Conservation (phyloP, 257 asterid species). For the Lycium barbarum region DNA sequence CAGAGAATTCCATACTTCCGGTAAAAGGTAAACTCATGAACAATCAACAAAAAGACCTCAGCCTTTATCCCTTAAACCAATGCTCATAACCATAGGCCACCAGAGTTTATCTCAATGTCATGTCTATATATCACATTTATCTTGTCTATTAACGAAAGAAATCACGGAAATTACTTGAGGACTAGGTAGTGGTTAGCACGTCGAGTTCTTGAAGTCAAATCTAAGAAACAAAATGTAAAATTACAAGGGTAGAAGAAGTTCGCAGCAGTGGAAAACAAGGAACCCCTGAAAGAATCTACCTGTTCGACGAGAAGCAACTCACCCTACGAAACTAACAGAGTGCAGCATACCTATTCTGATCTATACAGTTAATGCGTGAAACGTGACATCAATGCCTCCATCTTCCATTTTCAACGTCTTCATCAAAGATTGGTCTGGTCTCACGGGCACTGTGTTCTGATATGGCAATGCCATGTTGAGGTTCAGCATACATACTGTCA, state of each 20-base stretch:
- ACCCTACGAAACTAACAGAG: neutral
- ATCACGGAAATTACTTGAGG: neutral
- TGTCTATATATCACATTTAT: neutral
- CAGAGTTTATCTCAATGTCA: neutral
- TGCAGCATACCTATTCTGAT: conserved; percentile 17
- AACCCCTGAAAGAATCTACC: neutral
- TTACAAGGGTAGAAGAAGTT: conserved; percentile 10
- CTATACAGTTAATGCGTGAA: conserved; percentile 30
- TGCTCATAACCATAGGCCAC: neutral
- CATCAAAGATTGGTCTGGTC: conserved; percentile 46
- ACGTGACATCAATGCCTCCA: conserved; percentile 43
- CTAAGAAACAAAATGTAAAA: neutral
- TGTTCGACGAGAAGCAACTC: neutral
- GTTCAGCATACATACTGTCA: conserved; percentile 49
- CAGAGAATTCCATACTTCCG: neutral
- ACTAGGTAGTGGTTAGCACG: neutral
- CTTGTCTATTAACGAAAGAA: neutral
- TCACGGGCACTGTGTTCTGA: conserved; percentile 35
- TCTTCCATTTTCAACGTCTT: conserved; percentile 47
- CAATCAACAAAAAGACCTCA: neutral
- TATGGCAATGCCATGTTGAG: conserved; percentile 35
- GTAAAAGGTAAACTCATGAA: neutral
- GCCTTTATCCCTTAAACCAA: neutral
- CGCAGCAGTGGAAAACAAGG: neutral
- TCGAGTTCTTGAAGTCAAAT: neutral